Conservation (phyloP, 73 alveolate genomes). For the Tetrahymena elliotti region DNA sequence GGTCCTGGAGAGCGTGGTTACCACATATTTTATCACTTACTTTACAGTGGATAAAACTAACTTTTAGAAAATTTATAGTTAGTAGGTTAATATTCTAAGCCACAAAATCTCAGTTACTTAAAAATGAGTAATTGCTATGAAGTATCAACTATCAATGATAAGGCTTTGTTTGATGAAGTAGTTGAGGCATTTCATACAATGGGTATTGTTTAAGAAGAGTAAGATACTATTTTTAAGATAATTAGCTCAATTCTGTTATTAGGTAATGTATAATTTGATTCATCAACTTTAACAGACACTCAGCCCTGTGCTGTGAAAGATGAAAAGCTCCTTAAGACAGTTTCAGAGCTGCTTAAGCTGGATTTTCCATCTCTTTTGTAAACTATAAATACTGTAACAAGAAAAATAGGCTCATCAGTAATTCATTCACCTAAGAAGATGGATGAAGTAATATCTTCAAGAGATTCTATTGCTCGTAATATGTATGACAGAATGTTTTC, state of each 20-base stretch:
- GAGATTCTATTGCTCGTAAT: constrained; percentile 85
- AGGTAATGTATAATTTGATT: constrained; percentile 75
- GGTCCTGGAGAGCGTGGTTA: constrained; percentile 76
- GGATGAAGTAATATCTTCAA: constrained; percentile 59
- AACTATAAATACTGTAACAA: constrained; percentile 57
- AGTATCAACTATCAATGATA: not conserved
- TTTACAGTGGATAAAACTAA: constrained; percentile 7
- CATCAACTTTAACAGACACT: constrained; percentile 60
- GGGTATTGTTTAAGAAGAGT: not conserved
- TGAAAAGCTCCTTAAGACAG: constrained; percentile 42
- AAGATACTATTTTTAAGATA: not conserved
- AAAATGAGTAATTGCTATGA: not conserved
- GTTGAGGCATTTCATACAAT: not conserved
- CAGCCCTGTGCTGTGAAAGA: constrained; percentile 61
- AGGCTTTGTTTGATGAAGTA: not conserved
- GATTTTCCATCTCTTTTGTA: constrained; percentile 34
- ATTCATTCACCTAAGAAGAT: constrained; percentile 65
- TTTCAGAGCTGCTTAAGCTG: constrained; percentile 53
- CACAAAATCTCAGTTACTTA: not conserved
- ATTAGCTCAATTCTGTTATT: constrained; percentile 36
- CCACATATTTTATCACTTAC: constrained; percentile 87
- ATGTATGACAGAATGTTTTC: constrained; percentile 67
- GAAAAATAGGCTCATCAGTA: constrained; percentile 63
- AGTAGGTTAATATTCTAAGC: not conserved
- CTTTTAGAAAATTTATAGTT: not conserved